phyloP scores from a whole-genome alignment of 306 rosid species.

The Gastrolobium villosum region DNA sequence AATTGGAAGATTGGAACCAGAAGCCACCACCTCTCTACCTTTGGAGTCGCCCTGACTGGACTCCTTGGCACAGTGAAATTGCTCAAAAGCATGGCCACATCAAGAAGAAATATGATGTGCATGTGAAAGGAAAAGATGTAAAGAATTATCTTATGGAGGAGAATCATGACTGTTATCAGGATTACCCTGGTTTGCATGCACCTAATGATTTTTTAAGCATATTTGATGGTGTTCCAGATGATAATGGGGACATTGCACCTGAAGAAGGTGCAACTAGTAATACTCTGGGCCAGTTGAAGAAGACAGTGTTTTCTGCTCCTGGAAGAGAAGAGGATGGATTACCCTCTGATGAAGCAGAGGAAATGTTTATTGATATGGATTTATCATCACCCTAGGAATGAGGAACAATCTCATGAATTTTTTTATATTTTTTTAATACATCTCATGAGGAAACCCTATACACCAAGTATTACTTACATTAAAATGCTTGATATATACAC shows the following conservation, averaged over 20 bases:
- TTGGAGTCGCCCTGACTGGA: slow-evolving; percentile 76
- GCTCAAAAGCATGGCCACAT: slow-evolving; percentile 58
- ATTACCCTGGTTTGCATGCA: slow-evolving; percentile 45
- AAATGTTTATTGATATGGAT: slow-evolving; percentile 43
- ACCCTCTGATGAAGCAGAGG: slow-evolving; percentile 1
- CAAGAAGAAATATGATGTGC: slow-evolving; percentile 31
- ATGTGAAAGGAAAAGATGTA: slow-evolving; percentile 26
- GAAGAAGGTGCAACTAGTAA: slow-evolving; percentile 31
- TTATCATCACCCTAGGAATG: slow-evolving; percentile 47
- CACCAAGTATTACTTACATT: not conserved
- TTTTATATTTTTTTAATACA: too few species aligned
- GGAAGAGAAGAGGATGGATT: slow-evolving; percentile 25
- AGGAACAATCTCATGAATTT: slow-evolving; percentile 6
- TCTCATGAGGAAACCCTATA: too few species aligned
- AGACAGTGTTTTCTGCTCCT: slow-evolving; percentile 2
- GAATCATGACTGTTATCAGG: slow-evolving; percentile 48
- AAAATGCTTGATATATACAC: not conserved
- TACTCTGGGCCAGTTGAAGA: slow-evolving; percentile 11
- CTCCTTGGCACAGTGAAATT: slow-evolving; percentile 50
- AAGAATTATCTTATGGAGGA: slow-evolving; percentile 55
- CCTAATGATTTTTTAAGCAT: slow-evolving; percentile 47
- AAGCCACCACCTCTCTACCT: slow-evolving; percentile 70
- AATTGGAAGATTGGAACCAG: slow-evolving; percentile 70
- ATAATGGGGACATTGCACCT: not conserved
- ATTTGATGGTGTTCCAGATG: slow-evolving; percentile 52